phyloP scores from a whole-genome alignment of 768 basidiomycete genomes.

The Kwoniella mangroviensis region DNA sequence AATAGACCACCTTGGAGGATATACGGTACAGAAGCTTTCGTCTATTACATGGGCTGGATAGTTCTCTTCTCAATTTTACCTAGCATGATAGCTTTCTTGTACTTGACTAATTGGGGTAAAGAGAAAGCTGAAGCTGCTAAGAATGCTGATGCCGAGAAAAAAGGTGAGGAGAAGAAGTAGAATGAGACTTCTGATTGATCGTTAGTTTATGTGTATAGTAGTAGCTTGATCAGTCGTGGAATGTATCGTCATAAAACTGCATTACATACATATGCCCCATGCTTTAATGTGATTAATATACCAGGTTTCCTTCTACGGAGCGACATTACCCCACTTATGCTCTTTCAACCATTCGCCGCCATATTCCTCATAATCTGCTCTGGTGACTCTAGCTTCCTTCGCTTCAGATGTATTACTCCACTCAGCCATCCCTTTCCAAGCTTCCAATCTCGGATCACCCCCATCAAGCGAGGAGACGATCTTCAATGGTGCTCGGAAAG shows the following conservation, averaged over 20 bases:
- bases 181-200: not conserved
- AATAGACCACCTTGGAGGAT: constrained; percentile 4
- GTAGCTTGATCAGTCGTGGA: too few relatives aligned
- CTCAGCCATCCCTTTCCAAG: constrained; percentile 91
- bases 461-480: constrained; percentile 64
- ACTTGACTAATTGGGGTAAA: constrained; percentile 11
- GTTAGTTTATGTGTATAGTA: too few relatives aligned
- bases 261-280: too few relatives aligned
- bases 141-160: constrained; percentile 10
- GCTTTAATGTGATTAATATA: too few relatives aligned
- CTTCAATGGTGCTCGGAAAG: constrained; percentile 75
- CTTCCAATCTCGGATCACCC: constrained; percentile 70
- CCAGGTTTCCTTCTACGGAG: constrained; percentile 11
- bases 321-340: constrained; percentile 86
- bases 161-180: constrained; percentile 11
- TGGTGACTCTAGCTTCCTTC: constrained; percentile 66
- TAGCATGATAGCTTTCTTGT: constrained; percentile 12
- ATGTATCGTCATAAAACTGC: too few relatives aligned
- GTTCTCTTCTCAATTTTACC: constrained; percentile 5
- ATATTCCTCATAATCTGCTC: constrained; percentile 84
- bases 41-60: constrained; percentile 14
- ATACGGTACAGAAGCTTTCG: constrained; percentile 11
- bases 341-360: constrained; percentile 83
- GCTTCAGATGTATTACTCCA: constrained; percentile 60
- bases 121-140: not conserved